These are phyloP conservation scores for Aquilaria yunnanensis DNA, from an alignment of 345 rosid genomes.

Conservation along the genomic window DNA sequence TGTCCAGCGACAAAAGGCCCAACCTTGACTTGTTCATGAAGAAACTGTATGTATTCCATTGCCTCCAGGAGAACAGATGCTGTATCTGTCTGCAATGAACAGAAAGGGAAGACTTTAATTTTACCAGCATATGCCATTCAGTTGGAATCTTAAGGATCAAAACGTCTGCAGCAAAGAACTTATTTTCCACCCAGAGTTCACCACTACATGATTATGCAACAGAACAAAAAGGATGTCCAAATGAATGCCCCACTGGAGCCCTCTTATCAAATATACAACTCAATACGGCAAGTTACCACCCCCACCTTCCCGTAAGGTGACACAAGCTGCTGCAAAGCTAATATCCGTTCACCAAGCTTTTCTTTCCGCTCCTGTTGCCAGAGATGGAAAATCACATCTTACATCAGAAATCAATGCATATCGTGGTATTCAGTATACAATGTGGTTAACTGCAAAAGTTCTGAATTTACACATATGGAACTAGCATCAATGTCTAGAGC, in stretches of 20 bases:
- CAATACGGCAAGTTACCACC: background rate
- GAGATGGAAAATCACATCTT: slow-evolving; percentile 13
- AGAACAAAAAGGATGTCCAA: no score
- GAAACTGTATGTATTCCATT: slow-evolving; percentile 81
- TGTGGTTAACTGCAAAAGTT: background rate
- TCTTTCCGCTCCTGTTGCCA: slow-evolving; percentile 72
- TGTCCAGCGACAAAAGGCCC: slow-evolving; percentile 20
- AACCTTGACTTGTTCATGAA: slow-evolving; percentile 98
- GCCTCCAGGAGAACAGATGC: slow-evolving; percentile 92
- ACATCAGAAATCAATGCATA: background rate
- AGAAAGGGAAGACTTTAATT: background rate
- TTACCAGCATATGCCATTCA: no score
- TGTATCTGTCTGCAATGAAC: slow-evolving; percentile 76
- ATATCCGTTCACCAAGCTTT: slow-evolving; percentile 80
- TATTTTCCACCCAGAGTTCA: no score
- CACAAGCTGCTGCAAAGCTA: slow-evolving; percentile 89
- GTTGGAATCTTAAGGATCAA: no score
- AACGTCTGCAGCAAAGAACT: no score
- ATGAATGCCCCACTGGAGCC: no score
- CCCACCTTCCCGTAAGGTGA: slow-evolving; percentile 96
- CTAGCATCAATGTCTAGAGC: no score
- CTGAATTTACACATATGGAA: no score
- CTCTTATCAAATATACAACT: no score
- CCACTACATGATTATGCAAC: no score
- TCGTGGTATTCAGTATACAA: background rate